phyloP scores from a whole-genome alignment of 768 basidiomycete species.

The Agrocybe pediades region DNA sequence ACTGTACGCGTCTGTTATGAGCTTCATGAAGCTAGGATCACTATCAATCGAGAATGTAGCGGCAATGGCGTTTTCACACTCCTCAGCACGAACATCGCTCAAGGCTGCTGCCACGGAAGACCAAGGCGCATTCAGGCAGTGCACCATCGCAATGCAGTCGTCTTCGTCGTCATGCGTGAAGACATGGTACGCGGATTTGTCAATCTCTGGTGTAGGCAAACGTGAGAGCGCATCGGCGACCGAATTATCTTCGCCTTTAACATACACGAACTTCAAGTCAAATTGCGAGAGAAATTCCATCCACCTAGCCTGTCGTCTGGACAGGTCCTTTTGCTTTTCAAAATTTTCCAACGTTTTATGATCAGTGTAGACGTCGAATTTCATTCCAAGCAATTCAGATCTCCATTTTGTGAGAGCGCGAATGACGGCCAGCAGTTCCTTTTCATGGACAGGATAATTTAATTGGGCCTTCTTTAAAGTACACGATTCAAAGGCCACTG shows the following conservation, averaged over 20 bases:
- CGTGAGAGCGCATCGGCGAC: slow-evolving; percentile 39
- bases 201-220: neutral
- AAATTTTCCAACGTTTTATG: slow-evolving; percentile 39
- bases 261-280: slow-evolving; percentile 33
- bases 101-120: too few species aligned
- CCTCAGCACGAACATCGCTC: too few species aligned
- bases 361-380: slow-evolving; percentile 32
- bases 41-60: too few species aligned
- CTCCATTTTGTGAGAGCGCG: slow-evolving; percentile 28
- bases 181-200: too few species aligned
- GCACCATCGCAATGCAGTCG: too few species aligned
- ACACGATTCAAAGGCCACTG: slow-evolving; percentile 32
- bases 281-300: slow-evolving; percentile 35
- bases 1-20: slow-evolving; percentile 2
- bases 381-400: slow-evolving; percentile 21
- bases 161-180: too few species aligned
- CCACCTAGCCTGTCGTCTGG: slow-evolving; percentile 33
- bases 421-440: slow-evolving; percentile 39
- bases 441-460: slow-evolving; percentile 41
- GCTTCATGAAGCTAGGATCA: neutral
- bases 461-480: slow-evolving; percentile 23
- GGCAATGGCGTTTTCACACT: too few species aligned
- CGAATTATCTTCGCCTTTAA: slow-evolving; percentile 33
- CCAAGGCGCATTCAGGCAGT: too few species aligned
- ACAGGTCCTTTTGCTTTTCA: slow-evolving; percentile 31